A percentile compares a stretch with the other conserved stretches of the same genome.
Evolutionary conservation across 139 green algal genomes (phyloP).

Genomic region (Chara braunii): DNA sequence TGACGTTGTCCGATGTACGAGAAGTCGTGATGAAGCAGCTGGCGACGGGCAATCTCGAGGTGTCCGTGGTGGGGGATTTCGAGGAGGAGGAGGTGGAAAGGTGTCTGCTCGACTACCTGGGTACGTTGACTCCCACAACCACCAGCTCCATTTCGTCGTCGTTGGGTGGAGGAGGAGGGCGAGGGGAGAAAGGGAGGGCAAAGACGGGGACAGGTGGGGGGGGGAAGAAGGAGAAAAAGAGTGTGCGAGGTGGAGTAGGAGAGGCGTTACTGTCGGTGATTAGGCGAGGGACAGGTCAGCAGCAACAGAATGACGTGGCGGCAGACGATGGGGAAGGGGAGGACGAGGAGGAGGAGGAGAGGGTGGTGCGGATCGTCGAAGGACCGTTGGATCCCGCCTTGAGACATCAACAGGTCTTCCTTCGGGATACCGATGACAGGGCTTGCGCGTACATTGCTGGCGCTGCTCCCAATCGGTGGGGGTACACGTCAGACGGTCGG

Average conservation of each 20-base stretch:
- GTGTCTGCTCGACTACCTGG: conserved; percentile 61
- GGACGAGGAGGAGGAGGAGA: not conserved
- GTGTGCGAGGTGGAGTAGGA: no score
- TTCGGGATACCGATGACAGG: conserved; percentile 84
- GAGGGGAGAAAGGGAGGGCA: no score
- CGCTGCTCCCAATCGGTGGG: conserved; percentile 74
- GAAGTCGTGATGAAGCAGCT: conserved; percentile 28
- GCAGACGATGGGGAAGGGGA: not conserved
- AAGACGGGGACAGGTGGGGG: no score
- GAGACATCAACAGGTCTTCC: conserved; percentile 23
- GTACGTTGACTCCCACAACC: conserved; percentile 48
- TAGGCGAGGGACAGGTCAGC: no score
- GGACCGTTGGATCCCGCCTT: not conserved
- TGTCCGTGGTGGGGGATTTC: conserved; percentile 85
- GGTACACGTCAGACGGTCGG: conserved; percentile 21
- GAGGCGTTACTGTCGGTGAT: no score
- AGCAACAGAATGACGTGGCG: no score
- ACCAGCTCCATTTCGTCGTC: not conserved
- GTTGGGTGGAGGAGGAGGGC: not conserved
- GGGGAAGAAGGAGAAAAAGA: no score
- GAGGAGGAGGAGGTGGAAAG: conserved; percentile 65
- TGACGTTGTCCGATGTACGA: conserved; percentile 49
- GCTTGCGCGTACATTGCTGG: conserved; percentile 84
- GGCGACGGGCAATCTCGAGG: conserved; percentile 24
- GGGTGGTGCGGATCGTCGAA: not conserved